A percentile compares a stretch with the other conserved stretches of the same genome.
Evolutionary conservation across 139 green algal species (phyloP).

Genomic region (Pseudopediastrum boryanum): DNA sequence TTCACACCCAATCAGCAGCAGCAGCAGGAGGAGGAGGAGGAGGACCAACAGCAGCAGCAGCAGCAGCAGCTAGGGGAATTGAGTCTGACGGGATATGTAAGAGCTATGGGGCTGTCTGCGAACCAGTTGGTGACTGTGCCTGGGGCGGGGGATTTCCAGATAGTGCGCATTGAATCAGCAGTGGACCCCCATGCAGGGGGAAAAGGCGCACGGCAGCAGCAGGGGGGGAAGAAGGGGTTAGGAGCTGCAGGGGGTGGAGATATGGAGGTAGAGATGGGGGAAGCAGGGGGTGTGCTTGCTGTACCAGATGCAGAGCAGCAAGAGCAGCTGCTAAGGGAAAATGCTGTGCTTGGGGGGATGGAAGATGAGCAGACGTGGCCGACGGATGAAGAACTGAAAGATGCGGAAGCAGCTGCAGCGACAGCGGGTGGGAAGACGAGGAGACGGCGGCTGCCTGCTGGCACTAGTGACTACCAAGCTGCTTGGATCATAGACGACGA

Average conservation of each 20-base stretch:
- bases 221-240: neutral
- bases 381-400: slow-evolving; percentile 81
- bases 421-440: slow-evolving; percentile 38
- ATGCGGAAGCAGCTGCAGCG: slow-evolving; percentile 37
- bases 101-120: slow-evolving; percentile 66
- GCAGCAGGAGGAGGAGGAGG: slow-evolving; percentile 24
- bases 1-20: slow-evolving; percentile 32
- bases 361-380: slow-evolving; percentile 93
- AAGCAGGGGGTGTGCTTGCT: slow-evolving; percentile 45
- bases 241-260: slow-evolving; percentile 8
- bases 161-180: slow-evolving; percentile 63
- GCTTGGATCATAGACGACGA: slow-evolving; percentile 88
- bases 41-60: slow-evolving; percentile 7
- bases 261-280: slow-evolving; percentile 31
- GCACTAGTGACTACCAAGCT: slow-evolving; percentile 93
- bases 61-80: slow-evolving; percentile 45
- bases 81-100: slow-evolving; percentile 71
- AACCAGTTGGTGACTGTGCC: slow-evolving; percentile 82
- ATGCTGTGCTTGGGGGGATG: slow-evolving; percentile 45
- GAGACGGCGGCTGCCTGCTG: slow-evolving; percentile 52
- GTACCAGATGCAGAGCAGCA: slow-evolving; percentile 48
- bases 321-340: slow-evolving; percentile 72
- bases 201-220: slow-evolving; percentile 25
- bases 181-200: slow-evolving; percentile 40
- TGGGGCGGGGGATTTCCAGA: slow-evolving; percentile 80